These are phyloP conservation scores for Monilinia fructicola DNA, from an alignment of 2,329 filamentous ascomycete genomes.

Conservation along the genomic window DNA sequence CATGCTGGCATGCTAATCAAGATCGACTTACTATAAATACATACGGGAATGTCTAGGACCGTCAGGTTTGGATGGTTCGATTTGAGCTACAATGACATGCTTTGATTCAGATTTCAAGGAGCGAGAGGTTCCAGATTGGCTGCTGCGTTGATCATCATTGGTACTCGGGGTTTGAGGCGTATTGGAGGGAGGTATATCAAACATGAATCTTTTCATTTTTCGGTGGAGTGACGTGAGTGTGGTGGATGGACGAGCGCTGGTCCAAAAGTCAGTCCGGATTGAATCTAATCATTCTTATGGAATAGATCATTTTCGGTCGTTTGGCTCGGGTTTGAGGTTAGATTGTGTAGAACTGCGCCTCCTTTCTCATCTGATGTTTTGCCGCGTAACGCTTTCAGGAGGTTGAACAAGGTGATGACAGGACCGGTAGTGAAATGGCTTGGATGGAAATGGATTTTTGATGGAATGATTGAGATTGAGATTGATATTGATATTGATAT, in stretches of 20 bases:
- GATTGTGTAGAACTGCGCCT: constrained; percentile 5
- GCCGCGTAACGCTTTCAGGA: constrained; percentile 18
- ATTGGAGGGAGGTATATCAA: not conserved
- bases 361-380: constrained; percentile 9
- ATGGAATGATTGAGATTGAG: not conserved
- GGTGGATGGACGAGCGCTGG: no score
- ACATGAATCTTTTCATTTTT: not conserved
- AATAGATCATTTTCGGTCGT: not conserved
- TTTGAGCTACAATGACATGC: not conserved
- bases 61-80: constrained; percentile 8
- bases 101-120: not conserved
- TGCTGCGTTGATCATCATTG: constrained; percentile 5
- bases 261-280: not conserved
- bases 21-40: constrained; percentile 16
- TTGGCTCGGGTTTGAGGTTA: constrained; percentile 13
- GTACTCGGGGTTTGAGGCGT: not conserved
- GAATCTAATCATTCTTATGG: no score
- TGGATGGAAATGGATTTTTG: not conserved
- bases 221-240: not conserved
- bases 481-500: no score
- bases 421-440: not conserved
- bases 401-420: not conserved
- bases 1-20: not conserved
- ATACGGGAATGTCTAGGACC: not conserved
- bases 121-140: not conserved